A percentile compares a stretch with the other conserved stretches of the same genome.
Evolutionary conservation across 495 filamentous ascomycete species (phyloP).

Genomic region (Talaromyces borbonicus): DNA sequence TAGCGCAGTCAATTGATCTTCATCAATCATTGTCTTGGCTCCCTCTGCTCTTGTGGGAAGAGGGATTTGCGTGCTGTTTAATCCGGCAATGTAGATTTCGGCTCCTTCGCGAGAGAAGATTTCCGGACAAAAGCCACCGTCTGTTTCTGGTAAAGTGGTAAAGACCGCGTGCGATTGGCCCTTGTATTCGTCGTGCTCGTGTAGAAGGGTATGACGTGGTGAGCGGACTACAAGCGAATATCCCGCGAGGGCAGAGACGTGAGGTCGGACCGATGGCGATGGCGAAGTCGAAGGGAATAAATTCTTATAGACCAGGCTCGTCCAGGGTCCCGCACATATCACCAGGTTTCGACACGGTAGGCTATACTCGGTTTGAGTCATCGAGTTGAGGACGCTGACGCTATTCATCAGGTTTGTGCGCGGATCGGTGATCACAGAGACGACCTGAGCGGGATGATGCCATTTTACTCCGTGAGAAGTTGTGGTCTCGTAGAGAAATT

Average conservation of each 20-base stretch:
- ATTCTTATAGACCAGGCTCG: slow-evolving; percentile 44
- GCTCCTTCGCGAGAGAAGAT: slow-evolving; percentile 55
- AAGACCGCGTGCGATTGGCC: slow-evolving; percentile 60
- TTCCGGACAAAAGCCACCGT: slow-evolving; percentile 53
- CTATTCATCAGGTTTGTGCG: slow-evolving; percentile 35
- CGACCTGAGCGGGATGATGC: slow-evolving; percentile 52
- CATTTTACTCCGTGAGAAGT: slow-evolving; percentile 50
- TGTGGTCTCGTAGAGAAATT: slow-evolving; percentile 52
- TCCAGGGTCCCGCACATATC: slow-evolving; percentile 64
- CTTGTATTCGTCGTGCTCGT: slow-evolving; percentile 17
- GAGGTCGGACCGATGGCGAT: slow-evolving; percentile 30
- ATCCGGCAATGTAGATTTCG: slow-evolving; percentile 64
- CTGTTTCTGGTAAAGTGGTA: slow-evolving; percentile 36
- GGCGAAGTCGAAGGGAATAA: slow-evolving; percentile 51
- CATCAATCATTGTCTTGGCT: slow-evolving; percentile 36
- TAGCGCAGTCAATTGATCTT: slow-evolving; percentile 38
- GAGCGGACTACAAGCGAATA: slow-evolving; percentile 60
- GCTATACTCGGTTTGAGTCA: slow-evolving; percentile 14
- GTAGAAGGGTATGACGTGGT: slow-evolving; percentile 36
- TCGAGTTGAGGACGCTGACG: slow-evolving; percentile 32
- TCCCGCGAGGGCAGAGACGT: slow-evolving; percentile 56
- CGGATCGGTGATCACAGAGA: slow-evolving; percentile 40
- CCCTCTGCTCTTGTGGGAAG: slow-evolving; percentile 43
- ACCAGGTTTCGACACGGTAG: slow-evolving; percentile 47
- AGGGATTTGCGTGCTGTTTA: slow-evolving; percentile 50